A percentile compares a stretch with the other conserved stretches of the same genome.
Evolutionary conservation across 2,329 filamentous ascomycete species (phyloP).

Genomic region (Aspergillus novoparasiticus): DNA sequence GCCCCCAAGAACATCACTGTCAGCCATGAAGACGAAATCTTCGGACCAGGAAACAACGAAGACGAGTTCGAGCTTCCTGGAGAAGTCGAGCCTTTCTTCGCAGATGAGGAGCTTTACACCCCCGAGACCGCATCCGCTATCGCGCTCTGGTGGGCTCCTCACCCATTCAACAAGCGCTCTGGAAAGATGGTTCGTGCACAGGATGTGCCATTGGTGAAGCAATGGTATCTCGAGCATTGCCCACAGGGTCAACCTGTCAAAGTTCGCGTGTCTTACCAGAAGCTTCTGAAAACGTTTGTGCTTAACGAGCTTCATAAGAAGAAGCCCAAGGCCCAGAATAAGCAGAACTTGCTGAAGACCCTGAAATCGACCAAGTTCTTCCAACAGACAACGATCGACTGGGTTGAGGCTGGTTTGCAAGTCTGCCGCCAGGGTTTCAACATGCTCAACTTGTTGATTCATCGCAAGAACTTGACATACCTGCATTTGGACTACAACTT

Average conservation of each 20-base stretch:
- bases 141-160: conserved; percentile 96
- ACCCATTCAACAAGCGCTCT: conserved; percentile 90
- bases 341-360: conserved; percentile 85
- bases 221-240: conserved; percentile 97
- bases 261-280: conserved; percentile 97
- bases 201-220: conserved; percentile 94
- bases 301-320: conserved; percentile 97
- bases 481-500: conserved; percentile 99
- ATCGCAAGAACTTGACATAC: conserved; percentile 97
- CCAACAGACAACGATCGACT: conserved; percentile 98
- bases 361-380: conserved; percentile 98
- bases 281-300: conserved; percentile 92
- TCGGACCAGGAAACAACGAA: conserved; percentile 78
- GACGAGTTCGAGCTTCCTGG: conserved; percentile 82
- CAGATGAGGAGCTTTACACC: conserved; percentile 84
- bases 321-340: conserved; percentile 91
- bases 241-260: conserved; percentile 91
- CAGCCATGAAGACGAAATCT: conserved; percentile 91
- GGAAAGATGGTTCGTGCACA: conserved; percentile 96
- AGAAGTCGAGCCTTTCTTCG: conserved; percentile 82
- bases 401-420: conserved; percentile 97
- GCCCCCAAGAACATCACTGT: conserved; percentile 91
- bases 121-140: conserved; percentile 90
- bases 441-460: conserved; percentile 96
- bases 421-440: conserved; percentile 98